Conservation (phyloP, 73 alveolate species). For the Tetrahymena elliotti region DNA sequence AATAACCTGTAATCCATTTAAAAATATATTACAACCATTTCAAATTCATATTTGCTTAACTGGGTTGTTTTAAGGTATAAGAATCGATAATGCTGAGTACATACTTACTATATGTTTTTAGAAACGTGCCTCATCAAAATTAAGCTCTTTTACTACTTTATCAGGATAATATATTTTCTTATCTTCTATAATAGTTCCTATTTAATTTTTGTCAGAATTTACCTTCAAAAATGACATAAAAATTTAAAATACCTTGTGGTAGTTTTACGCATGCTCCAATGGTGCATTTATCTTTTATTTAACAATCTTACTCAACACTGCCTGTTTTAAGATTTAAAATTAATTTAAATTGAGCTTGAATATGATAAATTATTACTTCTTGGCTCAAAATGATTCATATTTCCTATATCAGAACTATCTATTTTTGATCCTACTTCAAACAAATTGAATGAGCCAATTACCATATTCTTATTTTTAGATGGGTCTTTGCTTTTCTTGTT, state of each 20-base stretch:
- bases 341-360: neutral
- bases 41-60: neutral
- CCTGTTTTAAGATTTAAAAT: neutral
- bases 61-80: neutral
- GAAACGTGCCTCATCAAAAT: neutral
- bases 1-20: too few relatives aligned
- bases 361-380: neutral
- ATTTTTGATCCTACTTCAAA: constrained; percentile 63
- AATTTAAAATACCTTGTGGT: neutral
- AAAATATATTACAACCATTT: too few relatives aligned
- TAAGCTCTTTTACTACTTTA: neutral
- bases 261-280: neutral
- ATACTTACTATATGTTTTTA: neutral
- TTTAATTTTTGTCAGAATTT: neutral
- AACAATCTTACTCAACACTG: neutral
- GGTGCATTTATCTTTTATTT: neutral
- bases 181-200: neutral
- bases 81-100: neutral
- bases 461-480: constrained; percentile 40
- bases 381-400: constrained; percentile 63
- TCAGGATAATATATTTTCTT: neutral
- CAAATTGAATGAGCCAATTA: constrained; percentile 67
- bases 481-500: constrained; percentile 52
- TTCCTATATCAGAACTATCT: constrained; percentile 60
- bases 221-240: neutral